phyloP scores from a whole-genome alignment of 345 rosid genomes.

The Gossypium longicalyx region DNA sequence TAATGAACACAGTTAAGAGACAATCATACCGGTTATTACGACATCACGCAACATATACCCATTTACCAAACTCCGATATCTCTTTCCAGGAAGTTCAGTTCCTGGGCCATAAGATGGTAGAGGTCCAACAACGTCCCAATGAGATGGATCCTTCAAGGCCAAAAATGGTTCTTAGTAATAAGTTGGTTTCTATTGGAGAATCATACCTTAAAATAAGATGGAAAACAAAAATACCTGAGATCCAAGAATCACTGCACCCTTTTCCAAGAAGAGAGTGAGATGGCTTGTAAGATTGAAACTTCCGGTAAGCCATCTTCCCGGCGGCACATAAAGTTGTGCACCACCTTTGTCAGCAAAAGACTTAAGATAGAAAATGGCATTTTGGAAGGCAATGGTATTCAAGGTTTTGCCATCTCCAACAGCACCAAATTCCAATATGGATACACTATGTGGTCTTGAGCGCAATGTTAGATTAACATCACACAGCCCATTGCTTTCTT shows the following conservation, averaged over 20 bases:
- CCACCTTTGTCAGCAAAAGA: slow-evolving; percentile 97
- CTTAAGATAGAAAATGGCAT: slow-evolving; percentile 90
- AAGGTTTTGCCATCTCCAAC: slow-evolving; percentile 80
- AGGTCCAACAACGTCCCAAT: slow-evolving; percentile 78
- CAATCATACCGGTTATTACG: slow-evolving; percentile 63
- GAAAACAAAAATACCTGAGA: slow-evolving; percentile 52
- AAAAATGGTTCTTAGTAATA: not conserved
- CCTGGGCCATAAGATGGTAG: slow-evolving; percentile 91
- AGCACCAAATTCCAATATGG: slow-evolving; percentile 88
- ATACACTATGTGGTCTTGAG: slow-evolving; percentile 86
- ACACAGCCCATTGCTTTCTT: slow-evolving; percentile 40
- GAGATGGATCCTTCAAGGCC: slow-evolving; percentile 53
- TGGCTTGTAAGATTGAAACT: slow-evolving; percentile 95
- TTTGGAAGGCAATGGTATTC: slow-evolving; percentile 84
- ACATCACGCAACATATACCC: slow-evolving; percentile 73
- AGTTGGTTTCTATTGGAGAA: not conserved
- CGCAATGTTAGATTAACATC: slow-evolving; percentile 46
- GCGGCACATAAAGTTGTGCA: slow-evolving; percentile 90
- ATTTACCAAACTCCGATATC: slow-evolving; percentile 77
- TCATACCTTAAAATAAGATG: not conserved
- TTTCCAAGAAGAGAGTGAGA: slow-evolving; percentile 88
- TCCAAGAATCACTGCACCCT: slow-evolving; percentile 84
- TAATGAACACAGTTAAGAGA: not conserved
- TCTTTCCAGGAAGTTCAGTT: slow-evolving; percentile 66
- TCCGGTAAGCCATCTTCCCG: slow-evolving; percentile 88